Conservation (phyloP, 768 basidiomycete genomes). For the Suillus subaureus region DNA sequence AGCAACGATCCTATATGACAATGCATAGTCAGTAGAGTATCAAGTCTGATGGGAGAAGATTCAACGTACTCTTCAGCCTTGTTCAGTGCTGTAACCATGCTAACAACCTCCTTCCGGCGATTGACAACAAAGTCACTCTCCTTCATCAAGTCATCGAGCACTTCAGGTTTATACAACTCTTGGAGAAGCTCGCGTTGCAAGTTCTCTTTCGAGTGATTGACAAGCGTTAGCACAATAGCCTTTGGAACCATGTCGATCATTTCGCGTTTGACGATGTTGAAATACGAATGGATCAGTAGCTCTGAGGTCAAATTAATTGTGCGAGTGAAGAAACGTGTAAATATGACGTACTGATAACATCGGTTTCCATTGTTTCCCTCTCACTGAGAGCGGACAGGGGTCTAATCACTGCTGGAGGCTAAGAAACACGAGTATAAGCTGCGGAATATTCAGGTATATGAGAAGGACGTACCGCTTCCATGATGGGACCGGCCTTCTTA, state of each 20-base stretch:
- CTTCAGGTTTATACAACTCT: constrained; percentile 96
- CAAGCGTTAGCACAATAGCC: constrained; percentile 88
- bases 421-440: constrained; percentile 9
- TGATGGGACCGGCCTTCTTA: constrained; percentile 58
- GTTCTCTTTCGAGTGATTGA: constrained; percentile 91
- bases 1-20: constrained; percentile 54
- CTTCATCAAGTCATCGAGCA: constrained; percentile 92
- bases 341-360: constrained; percentile 91
- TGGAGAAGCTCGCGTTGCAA: constrained; percentile 92
- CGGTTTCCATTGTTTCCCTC: constrained; percentile 96
- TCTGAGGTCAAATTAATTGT: constrained; percentile 50
- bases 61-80: constrained; percentile 85
- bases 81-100: constrained; percentile 92
- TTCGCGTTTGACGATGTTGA: constrained; percentile 97
- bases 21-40: constrained; percentile 16
- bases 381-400: constrained; percentile 92
- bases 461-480: constrained; percentile 53
- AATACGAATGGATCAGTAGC: constrained; percentile 94
- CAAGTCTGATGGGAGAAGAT: constrained; percentile 9
- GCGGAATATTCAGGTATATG: not conserved
- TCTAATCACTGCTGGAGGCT: constrained; percentile 86
- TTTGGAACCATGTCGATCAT: constrained; percentile 99
- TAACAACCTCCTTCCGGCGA: constrained; percentile 91
- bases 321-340: not conserved
- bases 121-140: constrained; percentile 89